Evolutionary conservation across 108 stramenopile species (phyloP).

Genomic region (Conticribra guillardii): DNA sequence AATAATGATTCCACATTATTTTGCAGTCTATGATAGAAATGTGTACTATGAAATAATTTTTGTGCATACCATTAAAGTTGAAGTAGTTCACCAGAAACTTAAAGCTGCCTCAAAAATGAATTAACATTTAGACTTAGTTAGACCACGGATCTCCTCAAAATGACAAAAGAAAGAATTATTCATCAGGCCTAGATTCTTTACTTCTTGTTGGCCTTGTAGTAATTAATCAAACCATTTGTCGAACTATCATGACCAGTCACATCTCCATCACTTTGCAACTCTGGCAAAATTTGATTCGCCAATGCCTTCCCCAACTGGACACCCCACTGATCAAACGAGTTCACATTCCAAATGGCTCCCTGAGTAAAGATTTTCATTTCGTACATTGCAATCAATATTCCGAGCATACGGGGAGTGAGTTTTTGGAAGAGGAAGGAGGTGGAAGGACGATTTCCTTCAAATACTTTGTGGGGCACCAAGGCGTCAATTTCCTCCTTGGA

Average conservation of each 20-base stretch:
- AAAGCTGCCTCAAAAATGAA: no score
- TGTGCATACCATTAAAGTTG: no score
- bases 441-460: constrained; percentile 83
- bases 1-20: no score
- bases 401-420: constrained; percentile 74
- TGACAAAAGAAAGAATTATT: no score
- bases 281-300: constrained; percentile 87
- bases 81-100: no score
- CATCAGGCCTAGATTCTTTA: no score
- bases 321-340: constrained; percentile 91
- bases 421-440: constrained; percentile 71
- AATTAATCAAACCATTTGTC: constrained; percentile 87
- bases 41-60: no score
- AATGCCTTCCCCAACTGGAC: constrained; percentile 97
- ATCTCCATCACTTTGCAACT: constrained; percentile 51
- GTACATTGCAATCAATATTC: constrained; percentile 82
- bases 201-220: constrained; percentile 79
- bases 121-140: no score
- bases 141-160: no score
- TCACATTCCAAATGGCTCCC: constrained; percentile 77
- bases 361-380: constrained; percentile 85
- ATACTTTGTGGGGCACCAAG: constrained; percentile 74
- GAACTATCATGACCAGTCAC: constrained; percentile 80
- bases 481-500: constrained; percentile 43
- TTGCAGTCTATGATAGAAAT: no score